A percentile compares a stretch with the other conserved stretches of the same genome.
Conservation (phyloP, 2,329 filamentous ascomycete species). For the Epichloe coenophiala region DNA sequence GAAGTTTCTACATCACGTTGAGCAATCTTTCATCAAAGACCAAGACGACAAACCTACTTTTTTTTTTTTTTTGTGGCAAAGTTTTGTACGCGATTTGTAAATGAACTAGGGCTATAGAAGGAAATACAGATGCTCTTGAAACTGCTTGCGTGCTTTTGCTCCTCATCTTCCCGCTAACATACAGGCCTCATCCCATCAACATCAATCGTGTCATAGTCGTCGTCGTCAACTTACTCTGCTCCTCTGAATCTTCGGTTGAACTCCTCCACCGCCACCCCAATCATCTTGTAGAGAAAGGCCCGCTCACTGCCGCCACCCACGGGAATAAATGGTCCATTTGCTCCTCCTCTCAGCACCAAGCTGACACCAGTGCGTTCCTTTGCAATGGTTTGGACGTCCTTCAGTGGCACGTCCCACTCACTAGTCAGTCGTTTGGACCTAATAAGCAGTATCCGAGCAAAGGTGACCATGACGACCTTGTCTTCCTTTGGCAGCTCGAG, state of each 20-base stretch:
- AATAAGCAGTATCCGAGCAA: conserved; percentile 77
- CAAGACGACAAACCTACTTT: no score
- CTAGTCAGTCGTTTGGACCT: conserved; percentile 71
- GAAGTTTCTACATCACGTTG: no score
- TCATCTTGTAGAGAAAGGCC: conserved; percentile 50
- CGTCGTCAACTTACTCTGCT: conserved; percentile 17
- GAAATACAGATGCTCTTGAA: neutral
- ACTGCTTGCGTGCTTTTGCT: neutral
- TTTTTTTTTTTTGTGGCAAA: no score
- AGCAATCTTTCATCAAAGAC: no score
- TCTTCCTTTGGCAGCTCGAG: conserved; percentile 82
- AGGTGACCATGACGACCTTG: conserved; percentile 81
- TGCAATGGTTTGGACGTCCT: conserved; percentile 90
- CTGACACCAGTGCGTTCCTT: conserved; percentile 94
- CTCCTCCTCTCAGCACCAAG: conserved; percentile 74
- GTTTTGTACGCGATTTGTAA: no score
- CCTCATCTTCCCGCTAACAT: neutral
- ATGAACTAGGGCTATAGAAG: neutral
- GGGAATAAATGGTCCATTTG: conserved; percentile 88
- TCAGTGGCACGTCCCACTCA: conserved; percentile 93
- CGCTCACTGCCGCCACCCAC: conserved; percentile 73
- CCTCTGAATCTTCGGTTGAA: conserved; percentile 48
- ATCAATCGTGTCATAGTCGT: neutral
- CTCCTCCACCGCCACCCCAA: conserved; percentile 52
- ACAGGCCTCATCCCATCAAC: neutral